Evolutionary conservation across 768 basidiomycete species (phyloP), one percentile per base, ranked within the genome.

Genomic region (Rhodotorula toruloides): DNA sequence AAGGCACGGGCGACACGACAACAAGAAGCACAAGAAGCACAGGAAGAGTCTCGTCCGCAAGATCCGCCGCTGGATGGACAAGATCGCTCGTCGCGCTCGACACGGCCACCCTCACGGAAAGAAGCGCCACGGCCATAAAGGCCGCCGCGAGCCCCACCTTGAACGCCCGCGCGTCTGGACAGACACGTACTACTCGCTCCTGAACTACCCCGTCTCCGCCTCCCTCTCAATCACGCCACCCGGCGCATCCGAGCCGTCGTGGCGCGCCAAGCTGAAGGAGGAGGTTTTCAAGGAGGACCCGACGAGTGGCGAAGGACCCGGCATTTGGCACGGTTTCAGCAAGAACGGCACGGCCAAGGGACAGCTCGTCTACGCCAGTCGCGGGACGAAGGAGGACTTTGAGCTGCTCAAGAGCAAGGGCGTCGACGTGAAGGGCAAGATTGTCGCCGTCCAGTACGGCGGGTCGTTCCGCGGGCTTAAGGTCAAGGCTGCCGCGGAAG

Each of bases 261-360:
- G 63, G 43, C 80, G 79, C 47, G 90, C 91, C 27, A 83, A 87
- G 70, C 79, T 96, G 2, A 81, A 83, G 67, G 89, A 90, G 73
- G 81, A 83, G 34, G 88, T 87, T 71, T 87, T 91, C 10, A 66
- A 83, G 4, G 80, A 83, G 7, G 93, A 97, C 73, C 81, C 84
- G 31, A 86, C 87, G 61, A 88, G 89, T 10, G 81, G 82, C 61
- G 82, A 84, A 66, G 86, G 87, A 71, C 82, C 92, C 21, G 85
- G 88, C 1, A 78, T 87, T n/a, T 98, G 88, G 84, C 91, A 93
- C 77, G 92, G 90, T 8, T 78, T 90, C 19, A 90, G 88, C 72
- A 82, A 82, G 52, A 84, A 83, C 50, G 93, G 93, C 2, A 84
- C 86, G 65, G 91, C 84, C 25, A 80, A 82, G 12, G 67, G 65